These are phyloP conservation scores for Coemansia sp. DNA, from an alignment of 192 early-diverging fungal species.

Conservation along the genomic window DNA sequence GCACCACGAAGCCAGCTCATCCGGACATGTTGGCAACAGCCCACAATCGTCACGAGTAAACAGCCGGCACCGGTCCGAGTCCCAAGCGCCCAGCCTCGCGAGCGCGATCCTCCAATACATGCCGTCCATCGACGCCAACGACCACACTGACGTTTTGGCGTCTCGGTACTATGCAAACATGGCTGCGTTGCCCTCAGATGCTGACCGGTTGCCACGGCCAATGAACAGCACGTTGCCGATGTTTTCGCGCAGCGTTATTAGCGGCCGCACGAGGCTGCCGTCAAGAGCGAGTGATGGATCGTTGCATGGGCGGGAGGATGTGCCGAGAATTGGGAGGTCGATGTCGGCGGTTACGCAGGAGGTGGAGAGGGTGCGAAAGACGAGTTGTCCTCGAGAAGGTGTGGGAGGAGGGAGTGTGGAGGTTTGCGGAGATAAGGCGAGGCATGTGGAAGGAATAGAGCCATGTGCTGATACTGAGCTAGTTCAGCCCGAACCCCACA, in stretches of 20 bases:
- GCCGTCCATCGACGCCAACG: slow-evolving; percentile 32
- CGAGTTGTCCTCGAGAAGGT: no score
- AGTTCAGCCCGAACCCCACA: neutral
- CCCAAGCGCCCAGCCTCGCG: slow-evolving; percentile 4
- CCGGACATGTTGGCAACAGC: no score
- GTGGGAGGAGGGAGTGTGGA: no score
- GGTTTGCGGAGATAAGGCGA: no score
- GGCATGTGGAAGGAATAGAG: no score
- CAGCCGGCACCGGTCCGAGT: neutral
- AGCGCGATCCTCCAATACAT: slow-evolving; percentile 45
- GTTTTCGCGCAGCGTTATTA: slow-evolving; percentile 49
- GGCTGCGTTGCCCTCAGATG: slow-evolving; percentile 19
- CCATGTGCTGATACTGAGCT: no score
- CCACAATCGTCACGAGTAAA: neutral
- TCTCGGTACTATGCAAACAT: slow-evolving; percentile 50
- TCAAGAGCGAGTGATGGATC: slow-evolving; percentile 25
- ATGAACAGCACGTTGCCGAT: slow-evolving; percentile 54
- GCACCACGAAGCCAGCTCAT: neutral
- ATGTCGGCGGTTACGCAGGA: no score
- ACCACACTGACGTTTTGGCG: slow-evolving; percentile 27
- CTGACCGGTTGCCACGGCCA: slow-evolving; percentile 33
- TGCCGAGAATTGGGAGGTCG: neutral
- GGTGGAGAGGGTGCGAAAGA: no score
- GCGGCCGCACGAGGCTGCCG: slow-evolving; percentile 6
- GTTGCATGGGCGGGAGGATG: neutral